Conservation (phyloP, 352 stramenopile genomes). For the Phytophthora litchii region DNA sequence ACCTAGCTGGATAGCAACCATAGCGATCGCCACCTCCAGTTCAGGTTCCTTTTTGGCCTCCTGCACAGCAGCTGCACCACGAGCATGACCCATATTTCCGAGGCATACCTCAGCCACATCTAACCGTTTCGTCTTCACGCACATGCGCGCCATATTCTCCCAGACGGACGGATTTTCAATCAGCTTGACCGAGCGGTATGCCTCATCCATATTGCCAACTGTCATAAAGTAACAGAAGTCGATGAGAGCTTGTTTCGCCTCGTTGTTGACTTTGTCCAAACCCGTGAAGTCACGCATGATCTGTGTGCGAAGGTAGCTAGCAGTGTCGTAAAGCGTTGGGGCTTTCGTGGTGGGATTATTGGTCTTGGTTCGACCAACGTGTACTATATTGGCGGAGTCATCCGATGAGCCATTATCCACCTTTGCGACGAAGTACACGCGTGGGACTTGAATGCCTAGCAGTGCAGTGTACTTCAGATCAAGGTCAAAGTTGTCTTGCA, state of each 20-base stretch:
- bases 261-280: constrained; percentile 88
- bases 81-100: constrained; percentile 93
- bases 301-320: constrained; percentile 69
- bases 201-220: constrained; percentile 95
- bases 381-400: constrained; percentile 43
- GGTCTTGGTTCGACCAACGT: constrained; percentile 43
- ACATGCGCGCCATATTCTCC: constrained; percentile 97
- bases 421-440: constrained; percentile 76
- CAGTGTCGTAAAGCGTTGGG: constrained; percentile 34
- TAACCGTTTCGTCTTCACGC: constrained; percentile 94
- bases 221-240: constrained; percentile 97
- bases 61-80: constrained; percentile 90
- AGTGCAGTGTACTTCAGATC: constrained; percentile 82
- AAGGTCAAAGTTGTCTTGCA: constrained; percentile 92
- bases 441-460: constrained; percentile 85
- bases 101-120: constrained; percentile 95
- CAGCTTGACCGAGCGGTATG: constrained; percentile 92
- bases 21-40: constrained; percentile 84
- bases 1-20: constrained; percentile 94
- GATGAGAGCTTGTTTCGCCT: constrained; percentile 88
- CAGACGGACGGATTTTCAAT: constrained; percentile 94
- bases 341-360: constrained; percentile 28
- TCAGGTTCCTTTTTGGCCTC: constrained; percentile 72
- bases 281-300: constrained; percentile 95
- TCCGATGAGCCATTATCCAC: constrained; percentile 45